Evolutionary conservation across 768 basidiomycete species (phyloP).

Genomic region (Tricholoma bakamatsutake): DNA sequence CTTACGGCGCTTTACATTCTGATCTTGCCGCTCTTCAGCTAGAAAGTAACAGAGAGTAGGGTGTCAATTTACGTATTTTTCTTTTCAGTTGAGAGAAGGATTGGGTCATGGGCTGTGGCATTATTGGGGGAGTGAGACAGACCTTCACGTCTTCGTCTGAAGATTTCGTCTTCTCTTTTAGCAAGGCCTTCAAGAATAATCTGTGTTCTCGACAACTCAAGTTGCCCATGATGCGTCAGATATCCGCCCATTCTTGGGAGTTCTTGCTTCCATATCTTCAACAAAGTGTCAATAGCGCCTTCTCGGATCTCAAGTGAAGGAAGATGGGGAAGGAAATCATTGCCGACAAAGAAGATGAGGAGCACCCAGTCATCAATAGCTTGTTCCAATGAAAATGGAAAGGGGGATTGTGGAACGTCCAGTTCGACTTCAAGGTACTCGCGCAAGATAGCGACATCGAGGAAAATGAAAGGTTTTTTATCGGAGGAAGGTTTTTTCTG

Average conservation of each 20-base stretch:
- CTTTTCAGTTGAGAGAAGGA: conserved; percentile 9
- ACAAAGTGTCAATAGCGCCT: conserved; percentile 95
- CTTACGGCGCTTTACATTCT: conserved; percentile 84
- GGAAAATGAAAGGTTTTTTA: conserved; percentile 98
- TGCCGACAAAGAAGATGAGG: conserved; percentile 99
- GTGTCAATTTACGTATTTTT: conserved; percentile 20
- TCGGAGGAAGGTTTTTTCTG: conserved; percentile 64
- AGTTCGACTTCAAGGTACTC: conserved; percentile 98
- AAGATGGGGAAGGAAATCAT: conserved; percentile 97
- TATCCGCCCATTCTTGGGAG: conserved; percentile 97
- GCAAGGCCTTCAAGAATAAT: conserved; percentile 95
- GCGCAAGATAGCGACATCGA: conserved; percentile 91
- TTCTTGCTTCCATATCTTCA: conserved; percentile 94
- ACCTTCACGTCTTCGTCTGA: conserved; percentile 89
- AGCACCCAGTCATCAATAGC: conserved; percentile 99
- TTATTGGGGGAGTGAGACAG: conserved; percentile 28
- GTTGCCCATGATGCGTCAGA: conserved; percentile 85
- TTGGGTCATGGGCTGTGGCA: conserved; percentile 9
- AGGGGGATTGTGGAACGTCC: conserved; percentile 66
- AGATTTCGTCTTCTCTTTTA: conserved; percentile 93
- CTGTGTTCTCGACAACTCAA: conserved; percentile 82
- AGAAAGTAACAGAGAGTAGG: conserved; percentile 22
- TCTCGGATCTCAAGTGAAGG: conserved; percentile 98
- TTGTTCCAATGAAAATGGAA: conserved; percentile 90
- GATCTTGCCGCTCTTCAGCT: conserved; percentile 94